Evolutionary conservation across 495 filamentous ascomycete species (phyloP), one percentile per base, ranked within the genome.

Genomic region (Podospora bellae-mahoneyi): DNA sequence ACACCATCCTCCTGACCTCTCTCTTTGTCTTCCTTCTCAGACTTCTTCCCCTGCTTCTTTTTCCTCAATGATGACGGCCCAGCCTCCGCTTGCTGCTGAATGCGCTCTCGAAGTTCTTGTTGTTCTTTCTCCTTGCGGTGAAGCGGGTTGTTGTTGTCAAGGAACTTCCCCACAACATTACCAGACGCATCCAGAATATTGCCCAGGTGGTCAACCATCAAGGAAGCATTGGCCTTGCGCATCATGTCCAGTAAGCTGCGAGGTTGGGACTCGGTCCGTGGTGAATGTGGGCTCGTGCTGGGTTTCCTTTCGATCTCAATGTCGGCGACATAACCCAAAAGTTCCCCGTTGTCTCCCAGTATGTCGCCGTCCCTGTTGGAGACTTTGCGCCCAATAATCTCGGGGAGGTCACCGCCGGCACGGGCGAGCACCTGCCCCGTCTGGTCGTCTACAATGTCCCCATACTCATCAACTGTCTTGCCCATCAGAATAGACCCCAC

Each of bases 401-500:
- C 73, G 16, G 82, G 81, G 13, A 84, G 73, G 65, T 84, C 82
- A 6, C 82, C 82, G 3, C 73, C 80, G 0, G 77, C 80, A 57
- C 77, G 81, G 5, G 81, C 82, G 0, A 83, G 77, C 6, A 84
- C 77, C 63, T 78, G 78, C 3, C 80, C 80, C 0, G 80, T 78
- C 34, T 70, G 71, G 1, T 69, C 71, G 55, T 98, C 78, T 90
- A 97, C 82, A 85, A 97, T 84, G 88, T 92, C 79, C 79, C 92
- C 69, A 83, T 89, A 73, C 83, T 89, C 70, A 83, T 94, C 69
- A 84, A 91, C 77, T 85, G 90, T 78, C 89, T 91, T 70, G 84
- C 89, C 77, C 85, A 88, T 67, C 84, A 95, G 78, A 84, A 88
- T 71, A 78, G 85, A 55, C 75, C 84, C 69, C 84, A 89, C 68